These are phyloP conservation scores for Trichosporon faecale DNA, from an alignment of 1,284 basidiomycete genomes.

Conservation along the genomic window DNA sequence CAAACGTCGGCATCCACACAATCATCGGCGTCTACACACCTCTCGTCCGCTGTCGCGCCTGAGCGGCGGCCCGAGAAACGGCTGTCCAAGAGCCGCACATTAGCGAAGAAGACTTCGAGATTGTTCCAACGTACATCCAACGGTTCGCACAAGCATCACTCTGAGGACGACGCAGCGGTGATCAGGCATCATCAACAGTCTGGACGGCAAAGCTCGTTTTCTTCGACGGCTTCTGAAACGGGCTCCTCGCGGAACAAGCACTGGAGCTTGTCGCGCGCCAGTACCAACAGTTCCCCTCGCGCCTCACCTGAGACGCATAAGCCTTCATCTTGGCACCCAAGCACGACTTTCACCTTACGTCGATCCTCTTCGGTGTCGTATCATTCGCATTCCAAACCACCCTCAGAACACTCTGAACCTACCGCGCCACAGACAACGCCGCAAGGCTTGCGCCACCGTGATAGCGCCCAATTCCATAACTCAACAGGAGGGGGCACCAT, in stretches of 20 bases:
- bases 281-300: conserved; percentile 21
- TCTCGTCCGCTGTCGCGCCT: not conserved
- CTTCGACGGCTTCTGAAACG: conserved; percentile 32
- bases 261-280: conserved; percentile 24
- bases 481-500: conserved; percentile 2
- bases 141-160: conserved; percentile 12
- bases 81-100: conserved; percentile 32
- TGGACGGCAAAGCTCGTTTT: conserved; percentile 39
- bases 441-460: conserved; percentile 25
- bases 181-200: conserved; percentile 12
- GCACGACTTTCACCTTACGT: conserved; percentile 16
- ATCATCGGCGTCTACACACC: not conserved
- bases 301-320: conserved; percentile 21
- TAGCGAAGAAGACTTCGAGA: conserved; percentile 49
- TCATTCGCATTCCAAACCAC: conserved; percentile 24
- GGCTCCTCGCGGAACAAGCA: conserved; percentile 24
- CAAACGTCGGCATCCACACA: conserved; percentile 4
- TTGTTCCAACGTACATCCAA: conserved; percentile 35
- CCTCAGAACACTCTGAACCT: not conserved
- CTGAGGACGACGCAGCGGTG: conserved; percentile 12
- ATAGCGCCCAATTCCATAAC: conserved; percentile 19
- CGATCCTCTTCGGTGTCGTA: conserved; percentile 34
- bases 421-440: not conserved
- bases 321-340: conserved; percentile 27
- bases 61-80: conserved; percentile 16